Percentiles rank a stretch among this genome's conserved stretches.
Evolutionary conservation across 768 basidiomycete genomes (phyloP).

Genomic region (Gloeopeniophorella convolvens): DNA sequence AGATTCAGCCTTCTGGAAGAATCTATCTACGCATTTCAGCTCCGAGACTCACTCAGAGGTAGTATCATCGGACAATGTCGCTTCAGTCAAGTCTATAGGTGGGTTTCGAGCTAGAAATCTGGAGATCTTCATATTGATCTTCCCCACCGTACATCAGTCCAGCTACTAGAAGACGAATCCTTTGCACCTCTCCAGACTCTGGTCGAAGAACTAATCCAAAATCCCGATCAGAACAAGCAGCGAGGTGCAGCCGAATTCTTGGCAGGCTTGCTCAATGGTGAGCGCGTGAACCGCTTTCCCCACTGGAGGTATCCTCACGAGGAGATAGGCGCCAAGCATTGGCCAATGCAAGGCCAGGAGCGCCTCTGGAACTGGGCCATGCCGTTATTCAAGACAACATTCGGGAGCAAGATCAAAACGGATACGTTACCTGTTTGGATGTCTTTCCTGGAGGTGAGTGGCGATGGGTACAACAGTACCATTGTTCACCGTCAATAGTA

Average conservation of each 20-base stretch:
- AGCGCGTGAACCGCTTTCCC: neutral
- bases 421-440: slow-evolving; percentile 77
- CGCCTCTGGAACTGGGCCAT: slow-evolving; percentile 76
- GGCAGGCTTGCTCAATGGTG: slow-evolving; percentile 64
- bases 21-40: slow-evolving; percentile 59
- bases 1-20: slow-evolving; percentile 57
- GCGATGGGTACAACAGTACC: neutral
- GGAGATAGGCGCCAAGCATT: slow-evolving; percentile 71
- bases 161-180: slow-evolving; percentile 71
- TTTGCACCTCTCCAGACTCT: slow-evolving; percentile 55
- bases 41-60: slow-evolving; percentile 70
- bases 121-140: neutral
- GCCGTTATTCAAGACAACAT: slow-evolving; percentile 57
- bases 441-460: slow-evolving; percentile 65
- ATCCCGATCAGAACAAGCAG: slow-evolving; percentile 82
- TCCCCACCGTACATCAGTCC: slow-evolving; percentile 43
- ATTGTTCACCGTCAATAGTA: slow-evolving; percentile 40
- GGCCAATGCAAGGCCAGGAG: slow-evolving; percentile 66
- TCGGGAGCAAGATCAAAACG: slow-evolving; percentile 67
- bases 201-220: slow-evolving; percentile 53
- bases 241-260: slow-evolving; percentile 81
- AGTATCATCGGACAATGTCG: slow-evolving; percentile 63
- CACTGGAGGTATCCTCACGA: slow-evolving; percentile 4
- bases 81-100: slow-evolving; percentile 74
- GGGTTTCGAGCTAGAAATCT: slow-evolving; percentile 21